Evolutionary conservation across 805 yeast species (phyloP), one percentile per base, ranked within the genome.

Genomic region (Candida sanyiensis): DNA sequence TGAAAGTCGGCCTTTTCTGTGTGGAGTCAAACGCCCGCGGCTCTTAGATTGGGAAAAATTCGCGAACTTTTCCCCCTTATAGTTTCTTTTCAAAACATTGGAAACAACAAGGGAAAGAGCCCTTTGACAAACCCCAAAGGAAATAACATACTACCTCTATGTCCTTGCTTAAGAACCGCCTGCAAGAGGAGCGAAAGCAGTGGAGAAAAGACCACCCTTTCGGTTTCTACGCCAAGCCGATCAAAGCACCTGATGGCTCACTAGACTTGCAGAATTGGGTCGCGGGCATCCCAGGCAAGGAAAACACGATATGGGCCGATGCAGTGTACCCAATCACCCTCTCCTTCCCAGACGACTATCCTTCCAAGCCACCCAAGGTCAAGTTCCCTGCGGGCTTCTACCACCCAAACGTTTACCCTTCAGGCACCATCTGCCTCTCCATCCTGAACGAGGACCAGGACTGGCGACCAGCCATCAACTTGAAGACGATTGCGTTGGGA

Each of bases 201-300:
- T 93, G 99, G 99, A 78, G 99, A 51, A 90, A 87, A 59, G 96
- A 88, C 59, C 99, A 93, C 58, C 99, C 99, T 0, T 93, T 89
- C 62, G 97, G 97, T 7, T 93, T 93, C 62, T 89, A 66, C 50
- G 99, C 99, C 27, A 85, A 86, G 56, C 99, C 99, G 11, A 57
- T 65, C 19, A 89, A 84, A 58, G 67, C 71, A n/a, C 54, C 67
- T 2, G 95, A 88, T 54, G 98, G 98, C 3, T 67, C 87, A 0
- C 67, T 93, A 46, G 88, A 93, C 60, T 69, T 93, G 46, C 83
- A 83, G 55, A 72, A 64, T 53, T 93, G 99, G 99, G 77, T 77
- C 12, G 94, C 96, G 13, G 97, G 97, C 19, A 83, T 93, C 39
- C 98, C 98, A 7, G 99, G 99, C 9, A 89, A 84, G 59, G 70